phyloP scores from a whole-genome alignment of 306 rosid genomes.

The barrel medic (Medicago truncatula) region DNA sequence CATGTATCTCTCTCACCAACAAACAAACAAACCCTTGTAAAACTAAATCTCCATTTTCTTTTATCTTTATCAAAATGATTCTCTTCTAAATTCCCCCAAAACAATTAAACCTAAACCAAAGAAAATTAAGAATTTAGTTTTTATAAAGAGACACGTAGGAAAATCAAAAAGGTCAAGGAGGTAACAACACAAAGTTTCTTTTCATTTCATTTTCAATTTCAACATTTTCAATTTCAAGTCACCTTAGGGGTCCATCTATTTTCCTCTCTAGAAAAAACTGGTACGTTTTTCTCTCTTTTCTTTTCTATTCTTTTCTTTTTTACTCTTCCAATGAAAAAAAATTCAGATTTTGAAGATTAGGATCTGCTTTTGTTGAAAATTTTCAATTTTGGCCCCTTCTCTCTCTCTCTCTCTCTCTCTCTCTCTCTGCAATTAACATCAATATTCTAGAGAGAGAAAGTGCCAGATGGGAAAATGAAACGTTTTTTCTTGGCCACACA shows the following conservation, averaged over 20 bases:
- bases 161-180: slow-evolving; percentile 26
- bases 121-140: neutral
- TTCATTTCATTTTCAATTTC: neutral
- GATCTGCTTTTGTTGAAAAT: slow-evolving; percentile 55
- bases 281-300: slow-evolving; percentile 44
- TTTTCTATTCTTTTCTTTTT: slow-evolving; percentile 12
- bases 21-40: slow-evolving; percentile 43
- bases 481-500: neutral
- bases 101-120: neutral
- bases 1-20: neutral
- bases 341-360: slow-evolving; percentile 47
- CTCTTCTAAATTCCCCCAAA: slow-evolving; percentile 24
- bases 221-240: neutral
- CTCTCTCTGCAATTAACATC: slow-evolving; percentile 46
- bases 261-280: slow-evolving; percentile 36
- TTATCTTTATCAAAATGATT: slow-evolving; percentile 31
- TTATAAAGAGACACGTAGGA: neutral
- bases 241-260: slow-evolving; percentile 3
- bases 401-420: neutral
- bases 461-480: slow-evolving; percentile 44
- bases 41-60: slow-evolving; percentile 18
- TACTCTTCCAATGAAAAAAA: slow-evolving; percentile 40
- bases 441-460: slow-evolving; percentile 46
- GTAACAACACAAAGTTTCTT: slow-evolving; percentile 36
- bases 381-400: slow-evolving; percentile 47